Base-by-base conservation (phyloP, 2,329 filamentous ascomycete species). In the Cordyceps cicadae region DNA sequence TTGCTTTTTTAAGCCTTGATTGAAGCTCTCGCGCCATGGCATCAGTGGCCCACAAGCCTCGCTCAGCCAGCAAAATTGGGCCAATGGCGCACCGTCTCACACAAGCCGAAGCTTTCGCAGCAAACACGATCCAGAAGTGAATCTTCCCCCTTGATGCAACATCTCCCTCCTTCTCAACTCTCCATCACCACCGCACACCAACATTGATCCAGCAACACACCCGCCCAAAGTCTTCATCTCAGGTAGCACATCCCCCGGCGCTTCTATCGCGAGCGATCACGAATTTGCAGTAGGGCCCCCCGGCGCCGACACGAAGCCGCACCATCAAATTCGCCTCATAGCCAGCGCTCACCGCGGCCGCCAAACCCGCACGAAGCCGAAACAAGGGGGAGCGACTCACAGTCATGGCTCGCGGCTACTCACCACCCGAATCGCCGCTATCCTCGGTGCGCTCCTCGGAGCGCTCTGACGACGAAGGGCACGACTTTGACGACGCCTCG, bases 401-500 rank as follows among this genome's bases (percentile, higher is more conserved):
- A 32, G 21, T 17, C 60, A 75, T 75, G 73, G 69, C 71, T 62
- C 71, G 70, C 66, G 68, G 70, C 58, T 73, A 70, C 60, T 74
- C 74, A 34, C 74, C 73, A 43, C 71, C 73, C 15, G 78, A 80
- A 60, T 80, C 78, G 39, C 77, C 79, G 26, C 72, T 79, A 4
- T 81, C 79, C 34, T 79, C 78, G 4, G 72, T 79, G 68, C 73
- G 73, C 21, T 76, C 77, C 4, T 76, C 76, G 52, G 78, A 78
- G 55, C 74, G 73, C 19, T 79, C 75, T 58, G 77, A 81, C 52
- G 77, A 80, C 50, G 78, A 80, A 21, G 73, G 64, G 17, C 73
- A 75, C 48, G 77, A 79, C 26, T 70, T 73, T 48, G 73, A 78
- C 32, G 66, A 66, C 43, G 68, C 70, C 26, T 72, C 76, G 21